A percentile compares a stretch with the other conserved stretches of the same genome.
phyloP scores from a whole-genome alignment of 2,329 filamentous ascomycete species.

The Aspergillus sp. region DNA sequence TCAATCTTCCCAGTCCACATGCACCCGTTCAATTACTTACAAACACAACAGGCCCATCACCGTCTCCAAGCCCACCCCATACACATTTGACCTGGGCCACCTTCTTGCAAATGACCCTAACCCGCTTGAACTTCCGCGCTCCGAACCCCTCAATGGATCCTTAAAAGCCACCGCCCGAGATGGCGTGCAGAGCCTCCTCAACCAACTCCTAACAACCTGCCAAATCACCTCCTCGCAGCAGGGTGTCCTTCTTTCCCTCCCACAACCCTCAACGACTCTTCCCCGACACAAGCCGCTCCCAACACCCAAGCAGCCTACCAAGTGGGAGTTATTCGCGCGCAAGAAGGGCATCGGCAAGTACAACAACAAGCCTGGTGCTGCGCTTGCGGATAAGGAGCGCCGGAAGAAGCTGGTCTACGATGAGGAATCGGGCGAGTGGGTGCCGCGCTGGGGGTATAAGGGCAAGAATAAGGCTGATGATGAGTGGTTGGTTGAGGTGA shows the following conservation, averaged over 20 bases:
- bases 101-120: slow-evolving; percentile 86
- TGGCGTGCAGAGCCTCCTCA: slow-evolving; percentile 87
- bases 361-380: slow-evolving; percentile 62
- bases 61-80: slow-evolving; percentile 81
- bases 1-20: background rate
- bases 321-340: slow-evolving; percentile 93
- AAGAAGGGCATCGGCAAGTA: slow-evolving; percentile 91
- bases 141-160: slow-evolving; percentile 58
- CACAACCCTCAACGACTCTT: slow-evolving; percentile 65
- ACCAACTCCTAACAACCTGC: slow-evolving; percentile 89
- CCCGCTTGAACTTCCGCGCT: slow-evolving; percentile 62
- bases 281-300: slow-evolving; percentile 93
- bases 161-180: slow-evolving; percentile 78
- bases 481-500: slow-evolving; percentile 91
- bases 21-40: background rate
- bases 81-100: slow-evolving; percentile 88
- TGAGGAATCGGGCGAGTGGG: slow-evolving; percentile 82
- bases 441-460: slow-evolving; percentile 92
- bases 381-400: slow-evolving; percentile 65
- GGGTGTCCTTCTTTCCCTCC: slow-evolving; percentile 78
- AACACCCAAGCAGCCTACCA: slow-evolving; percentile 76
- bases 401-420: slow-evolving; percentile 75
- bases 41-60: slow-evolving; percentile 51
- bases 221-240: slow-evolving; percentile 65
- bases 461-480: slow-evolving; percentile 79